Base-by-base conservation (phyloP, 1,139 yeast species). In the Candida smagusa region DNA sequence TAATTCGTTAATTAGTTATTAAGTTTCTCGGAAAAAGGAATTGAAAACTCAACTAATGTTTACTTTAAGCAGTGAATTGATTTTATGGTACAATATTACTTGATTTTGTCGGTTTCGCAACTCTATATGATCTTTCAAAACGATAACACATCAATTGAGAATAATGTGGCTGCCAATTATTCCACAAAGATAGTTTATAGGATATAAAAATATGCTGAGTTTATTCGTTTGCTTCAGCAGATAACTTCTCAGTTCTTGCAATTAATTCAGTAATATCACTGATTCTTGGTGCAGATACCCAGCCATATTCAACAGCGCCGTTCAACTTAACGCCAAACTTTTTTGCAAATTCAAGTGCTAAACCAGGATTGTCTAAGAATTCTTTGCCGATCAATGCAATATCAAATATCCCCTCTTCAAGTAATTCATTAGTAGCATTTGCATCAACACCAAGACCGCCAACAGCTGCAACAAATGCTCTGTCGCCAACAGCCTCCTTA, bases 261-360 rank as follows among this genome's bases (percentile, higher is more conserved):
- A 43, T 40, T 34, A 40, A 36, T 27, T 43, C 46, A 6, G 30
- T 23, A 22, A 40, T 40, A 9, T 32, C 36, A n/a, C 32, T 27
- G 5, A 27, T 36, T 22, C 37, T 34, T 11, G 39, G 35, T 19
- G 37, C 22, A 32, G 33, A 31, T 7, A 35, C 37, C 65, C 70
- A 67, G 3, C 59, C 67, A 37, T 60, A 61, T 44, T 72, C 74
- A 31, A 56, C 49, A 5, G 73, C 59, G 45, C 63, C 60, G 40
- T 69, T 59, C 9, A 72, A 51, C 35, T 60, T 54, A 32, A 75
- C 69, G 2, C 59, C 72, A 35, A 76, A 58, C 33, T 72, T 66
- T 35, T 72, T 69, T 2, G 83, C 84, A 66, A 76, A 72, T 2
- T 54, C 48, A 57, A 70, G 65, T 7, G 65, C 74, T 33, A 75